Conservation (phyloP, 139 green algal species). For the Chlamydomonas incerta region DNA sequence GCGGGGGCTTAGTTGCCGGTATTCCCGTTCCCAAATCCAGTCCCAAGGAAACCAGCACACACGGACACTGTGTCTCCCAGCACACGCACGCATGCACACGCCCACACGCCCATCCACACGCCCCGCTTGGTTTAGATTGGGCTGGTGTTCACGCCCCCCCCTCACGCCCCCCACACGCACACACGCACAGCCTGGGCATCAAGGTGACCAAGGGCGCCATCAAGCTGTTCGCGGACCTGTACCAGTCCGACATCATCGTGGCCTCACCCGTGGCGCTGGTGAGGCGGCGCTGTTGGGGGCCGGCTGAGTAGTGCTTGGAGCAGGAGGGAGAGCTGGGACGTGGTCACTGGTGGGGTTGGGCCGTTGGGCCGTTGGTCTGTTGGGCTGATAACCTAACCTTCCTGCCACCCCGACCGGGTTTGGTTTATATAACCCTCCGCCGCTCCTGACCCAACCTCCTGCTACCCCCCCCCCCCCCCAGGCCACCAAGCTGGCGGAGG, state of each 20-base stretch:
- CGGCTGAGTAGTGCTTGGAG: no score
- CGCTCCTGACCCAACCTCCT: neutral
- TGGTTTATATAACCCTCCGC: neutral
- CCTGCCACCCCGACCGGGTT: neutral
- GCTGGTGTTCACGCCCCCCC: neutral
- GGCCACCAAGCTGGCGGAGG: constrained; percentile 68
- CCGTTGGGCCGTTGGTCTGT: no score
- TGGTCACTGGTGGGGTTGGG: no score
- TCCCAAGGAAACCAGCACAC: no score
- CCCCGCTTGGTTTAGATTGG: no score
- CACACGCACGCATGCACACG: no score
- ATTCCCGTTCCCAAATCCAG: no score
- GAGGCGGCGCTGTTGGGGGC: neutral
- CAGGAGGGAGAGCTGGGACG: no score
- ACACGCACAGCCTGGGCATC: constrained; percentile 79
- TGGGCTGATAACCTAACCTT: neutral
- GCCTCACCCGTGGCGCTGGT: constrained; percentile 90
- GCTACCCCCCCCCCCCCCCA: constrained; percentile 31
- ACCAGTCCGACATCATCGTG: constrained; percentile 92
- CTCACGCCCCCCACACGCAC: neutral
- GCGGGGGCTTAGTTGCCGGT: no score
- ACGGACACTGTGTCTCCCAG: no score
- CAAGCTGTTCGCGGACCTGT: constrained; percentile 89
- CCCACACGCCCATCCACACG: no score
- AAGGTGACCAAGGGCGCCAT: constrained; percentile 88